Conservation (phyloP, 371 early-diverging fungal species). For the Mortierella sp. region DNA sequence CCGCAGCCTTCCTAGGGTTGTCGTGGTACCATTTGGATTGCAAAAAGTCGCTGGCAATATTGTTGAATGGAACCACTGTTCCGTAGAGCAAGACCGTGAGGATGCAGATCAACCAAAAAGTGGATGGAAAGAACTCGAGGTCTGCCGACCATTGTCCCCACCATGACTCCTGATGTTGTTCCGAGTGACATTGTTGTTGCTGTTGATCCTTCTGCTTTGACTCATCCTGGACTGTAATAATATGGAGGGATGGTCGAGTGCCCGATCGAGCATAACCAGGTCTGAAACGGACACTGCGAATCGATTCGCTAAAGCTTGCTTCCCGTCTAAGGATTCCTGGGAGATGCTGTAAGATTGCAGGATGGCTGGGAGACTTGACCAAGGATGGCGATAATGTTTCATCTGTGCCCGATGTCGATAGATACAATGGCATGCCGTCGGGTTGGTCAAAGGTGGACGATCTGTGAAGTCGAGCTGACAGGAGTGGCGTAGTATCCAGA, state of each 20-base stretch:
- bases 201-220: neutral
- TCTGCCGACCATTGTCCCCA: slow-evolving; percentile 34
- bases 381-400: slow-evolving; percentile 11
- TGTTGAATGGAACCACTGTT: slow-evolving; percentile 74
- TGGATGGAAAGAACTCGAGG: slow-evolving; percentile 58
- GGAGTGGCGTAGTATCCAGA: slow-evolving; percentile 16
- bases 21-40: slow-evolving; percentile 73
- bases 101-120: slow-evolving; percentile 71
- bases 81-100: slow-evolving; percentile 72
- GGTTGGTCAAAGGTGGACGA: neutral
- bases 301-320: slow-evolving; percentile 28
- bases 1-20: slow-evolving; percentile 69
- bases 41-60: slow-evolving; percentile 72
- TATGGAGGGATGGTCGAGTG: slow-evolving; percentile 31
- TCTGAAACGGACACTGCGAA: slow-evolving; percentile 34
- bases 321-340: slow-evolving; percentile 26
- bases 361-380: slow-evolving; percentile 15
- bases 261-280: slow-evolving; percentile 31
- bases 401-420: slow-evolving; percentile 18
- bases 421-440: neutral
- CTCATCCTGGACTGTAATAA: slow-evolving; percentile 25
- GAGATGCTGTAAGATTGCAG: slow-evolving; percentile 27
- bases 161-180: slow-evolving; percentile 9
- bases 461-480: slow-evolving; percentile 6
- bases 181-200: neutral